phyloP scores from a whole-genome alignment of 176 grass and related monocot genomes.

The Cocos nucifera region DNA sequence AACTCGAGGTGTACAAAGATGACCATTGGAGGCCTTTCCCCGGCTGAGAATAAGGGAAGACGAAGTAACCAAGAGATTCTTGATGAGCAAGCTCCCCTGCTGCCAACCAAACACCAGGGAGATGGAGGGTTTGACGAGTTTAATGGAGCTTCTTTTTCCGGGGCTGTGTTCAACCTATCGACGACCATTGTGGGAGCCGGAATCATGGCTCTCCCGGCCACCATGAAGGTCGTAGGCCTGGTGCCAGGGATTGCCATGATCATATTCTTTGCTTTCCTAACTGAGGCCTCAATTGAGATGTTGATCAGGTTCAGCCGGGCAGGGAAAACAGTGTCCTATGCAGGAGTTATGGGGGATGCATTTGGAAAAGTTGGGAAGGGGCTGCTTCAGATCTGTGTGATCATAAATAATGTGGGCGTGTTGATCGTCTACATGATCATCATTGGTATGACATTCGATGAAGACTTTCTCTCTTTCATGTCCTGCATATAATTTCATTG shows the following conservation, averaged over 20 bases:
- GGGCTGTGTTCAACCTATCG: conserved; percentile 91
- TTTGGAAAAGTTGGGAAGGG: conserved; percentile 51
- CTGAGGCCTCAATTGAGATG: conserved; percentile 85
- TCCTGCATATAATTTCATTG: no score
- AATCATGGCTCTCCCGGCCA: conserved; percentile 94
- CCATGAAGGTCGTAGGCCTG: conserved; percentile 92
- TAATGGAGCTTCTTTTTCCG: conserved; percentile 63
- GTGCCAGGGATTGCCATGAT: conserved; percentile 68
- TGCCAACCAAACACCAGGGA: conserved; percentile 39
- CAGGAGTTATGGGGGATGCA: conserved; percentile 64
- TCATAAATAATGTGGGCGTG: conserved; percentile 79
- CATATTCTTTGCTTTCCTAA: conserved; percentile 67
- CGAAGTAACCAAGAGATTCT: conserved; percentile 28
- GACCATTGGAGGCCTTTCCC: conserved; percentile 29
- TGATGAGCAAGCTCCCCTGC: conserved; percentile 57
- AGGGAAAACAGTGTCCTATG: conserved; percentile 50
- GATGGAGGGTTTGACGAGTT: conserved; percentile 46
- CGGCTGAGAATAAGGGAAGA: conserved; percentile 20
- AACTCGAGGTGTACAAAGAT: not conserved
- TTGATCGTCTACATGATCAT: conserved; percentile 99
- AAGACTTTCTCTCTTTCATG: not conserved
- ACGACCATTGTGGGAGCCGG: conserved; percentile 95
- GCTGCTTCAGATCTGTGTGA: conserved; percentile 80
- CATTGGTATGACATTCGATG: conserved; percentile 45
- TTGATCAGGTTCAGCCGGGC: conserved; percentile 66